Conservation (phyloP, 106 monocot genomes). For the Narthecium ossifragum region DNA sequence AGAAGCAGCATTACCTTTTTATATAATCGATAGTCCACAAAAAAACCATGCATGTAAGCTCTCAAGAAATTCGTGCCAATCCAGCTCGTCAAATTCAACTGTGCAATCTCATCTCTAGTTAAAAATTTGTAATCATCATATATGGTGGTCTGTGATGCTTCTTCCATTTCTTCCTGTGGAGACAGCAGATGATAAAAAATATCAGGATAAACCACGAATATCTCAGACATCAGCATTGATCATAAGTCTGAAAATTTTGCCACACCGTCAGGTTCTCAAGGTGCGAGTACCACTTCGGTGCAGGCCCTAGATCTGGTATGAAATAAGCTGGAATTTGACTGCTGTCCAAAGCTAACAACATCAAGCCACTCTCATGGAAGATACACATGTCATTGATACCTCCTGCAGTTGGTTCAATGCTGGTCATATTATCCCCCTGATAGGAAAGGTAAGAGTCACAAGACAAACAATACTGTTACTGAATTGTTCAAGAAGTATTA, state of each 20-base stretch:
- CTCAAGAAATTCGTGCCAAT: conserved; percentile 57
- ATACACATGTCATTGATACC: conserved; percentile 80
- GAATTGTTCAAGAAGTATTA: not conserved
- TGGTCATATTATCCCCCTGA: conserved; percentile 84
- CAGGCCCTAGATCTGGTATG: conserved; percentile 83
- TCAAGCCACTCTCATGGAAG: conserved; percentile 75
- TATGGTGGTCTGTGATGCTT: conserved; percentile 49
- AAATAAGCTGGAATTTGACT: conserved; percentile 88
- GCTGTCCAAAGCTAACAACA: conserved; percentile 74
- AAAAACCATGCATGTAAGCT: conserved; percentile 85
- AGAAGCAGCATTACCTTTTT: conserved; percentile 82
- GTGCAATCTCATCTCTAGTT: conserved; percentile 86
- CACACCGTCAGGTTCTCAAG: conserved; percentile 79
- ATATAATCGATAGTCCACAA: conserved; percentile 60
- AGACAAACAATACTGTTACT: not conserved
- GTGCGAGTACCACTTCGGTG: conserved; percentile 87
- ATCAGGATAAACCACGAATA: too few relatives aligned
- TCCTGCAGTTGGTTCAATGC: conserved; percentile 71
- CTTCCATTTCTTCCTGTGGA: conserved; percentile 91
- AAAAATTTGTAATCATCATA: conserved; percentile 89
- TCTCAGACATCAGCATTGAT: too few relatives aligned
- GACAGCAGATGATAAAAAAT: too few relatives aligned
- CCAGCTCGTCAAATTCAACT: conserved; percentile 60
- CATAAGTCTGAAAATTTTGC: too few relatives aligned
- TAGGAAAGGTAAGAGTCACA: conserved; percentile 9